Evolutionary conservation across 305 asterid species (phyloP), one percentile per base, ranked within the genome.

Genomic region (Fraxinus xanthoxyloides): DNA sequence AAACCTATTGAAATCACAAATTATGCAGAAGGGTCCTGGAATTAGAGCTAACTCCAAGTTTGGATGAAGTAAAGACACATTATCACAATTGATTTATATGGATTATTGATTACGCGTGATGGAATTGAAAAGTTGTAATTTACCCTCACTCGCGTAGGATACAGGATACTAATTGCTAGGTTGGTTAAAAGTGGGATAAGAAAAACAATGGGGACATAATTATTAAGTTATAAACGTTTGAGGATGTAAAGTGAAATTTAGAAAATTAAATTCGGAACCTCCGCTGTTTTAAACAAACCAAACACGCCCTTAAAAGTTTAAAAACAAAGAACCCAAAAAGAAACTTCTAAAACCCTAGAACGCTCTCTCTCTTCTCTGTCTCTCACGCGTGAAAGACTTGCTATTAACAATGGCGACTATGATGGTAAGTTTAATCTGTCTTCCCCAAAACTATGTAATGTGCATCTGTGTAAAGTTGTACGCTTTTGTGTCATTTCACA

Each of bases 351-450:
- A 72, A 72, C 76, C 76, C 76, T 72, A 72, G 46, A 32, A 72
- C 24, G 8, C 23, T 17, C 38, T 13, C 67, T 19, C 59, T 13
- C 35, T 8, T 7, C 65, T 10, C 17, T 46, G 2, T 36, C 3
- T 34, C 48, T 73, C 35, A 12, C 65, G 35, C 72, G 34, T 26
- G 30, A 17, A 26, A 54, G 67, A 30, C 77, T 80, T 83, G 70
- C 51, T 30, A 76, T 82, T 51, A 79, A 83, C 82, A 77, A 88
- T 88, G 91, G 61, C 87, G 5, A 17, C 86, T 81, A 88, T 88
- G 91, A 6, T 88, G 89, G 91, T 88, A 77, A 86, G 91, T 80
- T 86, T 21, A 80, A 84, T 84, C 81, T 34, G 79, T 75, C 24
- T 65, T 73, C 77, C 80, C 30, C 69, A 34, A 67, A 26, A 77